These are phyloP conservation scores for Rhodotorula diobovata DNA, from an alignment of 768 basidiomycete genomes.

Conservation along the genomic window DNA sequence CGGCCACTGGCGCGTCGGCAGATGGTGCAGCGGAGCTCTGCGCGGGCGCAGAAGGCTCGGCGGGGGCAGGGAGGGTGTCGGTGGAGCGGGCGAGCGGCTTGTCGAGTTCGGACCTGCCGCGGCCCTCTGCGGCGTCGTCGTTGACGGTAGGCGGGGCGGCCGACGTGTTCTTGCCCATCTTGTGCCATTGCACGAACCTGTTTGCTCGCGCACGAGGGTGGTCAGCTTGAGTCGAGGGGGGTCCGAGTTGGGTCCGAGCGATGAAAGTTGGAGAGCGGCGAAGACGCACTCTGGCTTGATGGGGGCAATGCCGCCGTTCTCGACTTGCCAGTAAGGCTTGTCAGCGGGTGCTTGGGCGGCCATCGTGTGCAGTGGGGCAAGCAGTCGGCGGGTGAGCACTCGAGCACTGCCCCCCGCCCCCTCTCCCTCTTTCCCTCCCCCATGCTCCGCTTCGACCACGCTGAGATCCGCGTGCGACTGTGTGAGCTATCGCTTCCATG, in stretches of 20 bases:
- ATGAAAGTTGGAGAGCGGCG: neutral
- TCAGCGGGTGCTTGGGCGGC: neutral
- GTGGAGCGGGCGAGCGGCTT: constrained; percentile 6
- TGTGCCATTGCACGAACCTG: constrained; percentile 33
- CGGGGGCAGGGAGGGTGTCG: constrained; percentile 7
- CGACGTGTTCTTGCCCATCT: constrained; percentile 5
- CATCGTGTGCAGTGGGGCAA: neutral
- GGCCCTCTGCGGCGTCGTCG: constrained; percentile 36
- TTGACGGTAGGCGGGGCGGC: neutral
- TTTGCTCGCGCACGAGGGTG: neutral
- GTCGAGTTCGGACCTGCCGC: constrained; percentile 6
- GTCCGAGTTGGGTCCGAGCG: neutral
- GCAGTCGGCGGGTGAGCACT: too few species aligned
- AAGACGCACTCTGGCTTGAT: constrained; percentile 29
- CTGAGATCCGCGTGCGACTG: too few species aligned
- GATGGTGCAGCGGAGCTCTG: neutral
- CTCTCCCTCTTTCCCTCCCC: too few species aligned
- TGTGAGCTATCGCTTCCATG: too few species aligned
- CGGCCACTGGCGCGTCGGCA: neutral
- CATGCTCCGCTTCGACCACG: too few species aligned
- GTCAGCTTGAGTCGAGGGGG: neutral
- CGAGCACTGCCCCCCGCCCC: too few species aligned
- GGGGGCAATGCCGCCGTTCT: constrained; percentile 6
- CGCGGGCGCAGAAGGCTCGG: neutral
- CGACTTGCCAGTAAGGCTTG: constrained; percentile 6